Conservation (phyloP, 495 filamentous ascomycete species). For the Chaetomidium leptoderma region DNA sequence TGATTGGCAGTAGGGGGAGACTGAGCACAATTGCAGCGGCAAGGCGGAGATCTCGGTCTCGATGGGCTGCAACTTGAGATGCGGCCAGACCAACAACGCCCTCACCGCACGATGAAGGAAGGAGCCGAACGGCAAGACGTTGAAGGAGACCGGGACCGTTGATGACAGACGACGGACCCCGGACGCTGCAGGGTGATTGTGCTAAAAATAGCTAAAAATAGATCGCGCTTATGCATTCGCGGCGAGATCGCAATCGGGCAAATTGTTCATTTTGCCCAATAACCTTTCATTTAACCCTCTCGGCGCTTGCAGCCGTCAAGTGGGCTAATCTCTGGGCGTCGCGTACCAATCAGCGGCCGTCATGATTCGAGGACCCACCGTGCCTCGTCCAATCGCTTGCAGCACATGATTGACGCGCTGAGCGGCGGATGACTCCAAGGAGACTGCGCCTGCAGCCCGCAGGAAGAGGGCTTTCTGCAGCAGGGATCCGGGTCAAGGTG, state of each 20-base stretch:
- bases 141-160: neutral
- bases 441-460: slow-evolving; percentile 1
- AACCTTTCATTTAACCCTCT: slow-evolving; percentile 24
- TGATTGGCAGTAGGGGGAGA: neutral
- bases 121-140: neutral
- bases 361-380: neutral
- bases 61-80: neutral
- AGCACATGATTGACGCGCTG: neutral
- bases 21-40: neutral
- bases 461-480: slow-evolving; percentile 4
- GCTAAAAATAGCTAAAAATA: slow-evolving; percentile 39
- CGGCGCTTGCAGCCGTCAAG: slow-evolving; percentile 22
- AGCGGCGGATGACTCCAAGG: neutral
- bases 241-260: slow-evolving; percentile 29
- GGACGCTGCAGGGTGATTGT: slow-evolving; percentile 7
- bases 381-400: neutral
- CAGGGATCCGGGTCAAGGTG: neutral
- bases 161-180: neutral
- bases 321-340: slow-evolving; percentile 17
- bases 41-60: neutral
- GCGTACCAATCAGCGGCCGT: slow-evolving; percentile 15
- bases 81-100: neutral
- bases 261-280: slow-evolving; percentile 30
- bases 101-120: neutral
- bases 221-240: slow-evolving; percentile 17